These are phyloP conservation scores for Neurospora sp. DNA, from an alignment of 495 filamentous ascomycete genomes.

Conservation along the genomic window DNA sequence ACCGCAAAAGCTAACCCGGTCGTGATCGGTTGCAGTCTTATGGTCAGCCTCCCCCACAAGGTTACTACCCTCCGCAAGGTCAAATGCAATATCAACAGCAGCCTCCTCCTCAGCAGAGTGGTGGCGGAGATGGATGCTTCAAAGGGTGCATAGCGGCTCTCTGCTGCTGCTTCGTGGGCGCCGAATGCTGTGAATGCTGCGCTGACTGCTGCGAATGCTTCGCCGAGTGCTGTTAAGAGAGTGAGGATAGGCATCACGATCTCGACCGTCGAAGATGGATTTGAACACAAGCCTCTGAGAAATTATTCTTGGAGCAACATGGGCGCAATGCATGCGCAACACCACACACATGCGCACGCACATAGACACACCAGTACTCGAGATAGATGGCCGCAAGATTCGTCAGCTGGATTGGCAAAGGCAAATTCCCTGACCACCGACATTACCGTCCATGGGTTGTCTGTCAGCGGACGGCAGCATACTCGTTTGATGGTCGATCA, in stretches of 20 bases:
- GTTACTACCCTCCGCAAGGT: constrained; percentile 21
- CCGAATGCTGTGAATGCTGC: constrained; percentile 72
- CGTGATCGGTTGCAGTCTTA: constrained; percentile 9
- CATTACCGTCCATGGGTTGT: neutral
- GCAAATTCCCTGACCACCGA: neutral
- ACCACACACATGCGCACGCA: neutral
- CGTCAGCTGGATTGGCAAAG: neutral
- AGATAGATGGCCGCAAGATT: neutral
- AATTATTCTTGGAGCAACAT: neutral
- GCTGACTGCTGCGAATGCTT: constrained; percentile 60
- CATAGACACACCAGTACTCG: neutral
- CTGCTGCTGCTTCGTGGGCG: constrained; percentile 72
- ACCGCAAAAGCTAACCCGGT: neutral
- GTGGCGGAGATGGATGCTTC: constrained; percentile 51
- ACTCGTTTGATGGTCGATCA: neutral
- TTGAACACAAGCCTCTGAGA: neutral
- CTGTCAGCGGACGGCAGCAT: neutral
- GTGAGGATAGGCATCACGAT: neutral
- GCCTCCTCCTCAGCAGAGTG: constrained; percentile 40
- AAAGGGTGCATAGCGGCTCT: constrained; percentile 55
- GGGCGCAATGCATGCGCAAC: neutral
- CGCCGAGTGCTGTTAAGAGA: constrained; percentile 39
- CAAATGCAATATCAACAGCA: constrained; percentile 49
- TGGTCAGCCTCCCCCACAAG: constrained; percentile 10
- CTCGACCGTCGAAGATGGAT: neutral